Conservation (phyloP, 1,139 yeast species). For the Blastobotrys proliferans region DNA sequence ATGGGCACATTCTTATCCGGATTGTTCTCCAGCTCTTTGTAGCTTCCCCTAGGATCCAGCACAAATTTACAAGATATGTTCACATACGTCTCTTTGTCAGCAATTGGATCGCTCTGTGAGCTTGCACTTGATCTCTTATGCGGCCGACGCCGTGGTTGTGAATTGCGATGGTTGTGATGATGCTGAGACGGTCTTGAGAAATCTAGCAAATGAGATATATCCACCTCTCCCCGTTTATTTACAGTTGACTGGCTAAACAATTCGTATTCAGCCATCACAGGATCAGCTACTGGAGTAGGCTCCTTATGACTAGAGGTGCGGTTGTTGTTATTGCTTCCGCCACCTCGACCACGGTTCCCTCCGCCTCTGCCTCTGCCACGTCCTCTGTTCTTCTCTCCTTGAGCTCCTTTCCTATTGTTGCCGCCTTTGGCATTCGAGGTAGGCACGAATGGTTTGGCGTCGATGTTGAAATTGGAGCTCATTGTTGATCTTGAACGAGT, state of each 20-base stretch:
- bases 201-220: slow-evolving; percentile 33
- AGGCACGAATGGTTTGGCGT: slow-evolving; percentile 9
- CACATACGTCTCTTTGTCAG: slow-evolving; percentile 70
- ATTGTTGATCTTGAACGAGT: neutral
- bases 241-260: slow-evolving; percentile 7
- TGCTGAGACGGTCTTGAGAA: slow-evolving; percentile 15
- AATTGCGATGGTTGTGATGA: neutral
- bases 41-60: slow-evolving; percentile 56
- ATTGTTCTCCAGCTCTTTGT: slow-evolving; percentile 54
- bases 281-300: slow-evolving; percentile 36
- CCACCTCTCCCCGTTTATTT: slow-evolving; percentile 27
- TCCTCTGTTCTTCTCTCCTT: slow-evolving; percentile 16
- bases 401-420: neutral
- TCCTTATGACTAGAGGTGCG: slow-evolving; percentile 15
- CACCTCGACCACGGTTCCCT: slow-evolving; percentile 18
- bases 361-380: slow-evolving; percentile 25
- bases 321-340: slow-evolving; percentile 17
- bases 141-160: slow-evolving; percentile 4
- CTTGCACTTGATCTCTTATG: neutral
- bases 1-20: slow-evolving; percentile 72
- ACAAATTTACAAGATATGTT: slow-evolving; percentile 84
- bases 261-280: slow-evolving; percentile 36
- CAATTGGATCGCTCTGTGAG: slow-evolving; percentile 15
- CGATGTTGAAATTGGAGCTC: slow-evolving; percentile 2
- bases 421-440: slow-evolving; percentile 23